These are phyloP conservation scores for Imleria badia DNA, from an alignment of 768 basidiomycete genomes.

Conservation along the genomic window DNA sequence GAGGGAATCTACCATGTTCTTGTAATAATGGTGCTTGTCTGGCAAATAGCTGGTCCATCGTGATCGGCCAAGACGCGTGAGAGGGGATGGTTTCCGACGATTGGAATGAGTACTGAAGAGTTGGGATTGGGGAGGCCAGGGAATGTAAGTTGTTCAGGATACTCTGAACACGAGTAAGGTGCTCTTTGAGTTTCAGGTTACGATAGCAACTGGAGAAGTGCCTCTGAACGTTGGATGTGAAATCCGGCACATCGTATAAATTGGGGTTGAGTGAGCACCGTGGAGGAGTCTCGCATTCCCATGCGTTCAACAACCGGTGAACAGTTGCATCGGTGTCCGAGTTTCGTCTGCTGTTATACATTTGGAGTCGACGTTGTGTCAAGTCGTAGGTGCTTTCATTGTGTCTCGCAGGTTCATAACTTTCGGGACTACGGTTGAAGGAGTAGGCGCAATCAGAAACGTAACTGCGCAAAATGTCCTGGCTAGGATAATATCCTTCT, in stretches of 20 bases:
- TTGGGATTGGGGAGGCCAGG: background rate
- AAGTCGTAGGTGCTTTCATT: background rate
- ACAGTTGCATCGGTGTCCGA: constrained; percentile 1
- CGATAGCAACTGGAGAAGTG: constrained; percentile 14
- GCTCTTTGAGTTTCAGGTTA: background rate
- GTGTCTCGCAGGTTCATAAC: background rate
- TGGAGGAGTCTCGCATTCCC: constrained; percentile 13
- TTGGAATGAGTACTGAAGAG: constrained; percentile 3
- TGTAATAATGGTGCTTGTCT: constrained; percentile 1
- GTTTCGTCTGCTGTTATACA: background rate
- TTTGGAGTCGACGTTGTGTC: background rate
- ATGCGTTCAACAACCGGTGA: constrained; percentile 1
- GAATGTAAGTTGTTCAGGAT: background rate
- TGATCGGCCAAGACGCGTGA: background rate
- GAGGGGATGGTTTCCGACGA: background rate
- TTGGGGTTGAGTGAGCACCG: background rate
- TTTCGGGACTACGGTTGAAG: constrained; percentile 9
- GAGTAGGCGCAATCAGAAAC: background rate
- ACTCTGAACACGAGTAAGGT: background rate
- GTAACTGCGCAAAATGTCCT: background rate
- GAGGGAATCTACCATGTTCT: background rate
- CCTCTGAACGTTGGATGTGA: background rate
- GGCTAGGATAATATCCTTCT: constrained; percentile 7
- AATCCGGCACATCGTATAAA: background rate
- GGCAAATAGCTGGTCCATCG: background rate